Percentiles rank a stretch among this genome's conserved stretches.
Evolutionary conservation across 108 stramenopile genomes (phyloP).

Genomic region (Asterionellopsis glacialis): DNA sequence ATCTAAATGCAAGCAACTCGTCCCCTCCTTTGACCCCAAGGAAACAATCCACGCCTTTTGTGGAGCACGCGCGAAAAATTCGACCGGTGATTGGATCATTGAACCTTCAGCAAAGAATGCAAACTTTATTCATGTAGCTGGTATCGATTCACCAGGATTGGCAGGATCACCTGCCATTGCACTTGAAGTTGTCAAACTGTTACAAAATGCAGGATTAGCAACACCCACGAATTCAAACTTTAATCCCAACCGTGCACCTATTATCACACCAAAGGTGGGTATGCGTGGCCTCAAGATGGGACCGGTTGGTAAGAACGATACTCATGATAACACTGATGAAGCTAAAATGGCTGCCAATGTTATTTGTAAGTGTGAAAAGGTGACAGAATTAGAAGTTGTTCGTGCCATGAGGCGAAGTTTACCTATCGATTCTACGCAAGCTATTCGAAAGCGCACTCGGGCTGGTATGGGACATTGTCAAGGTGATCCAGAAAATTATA

Average conservation of each 20-base stretch:
- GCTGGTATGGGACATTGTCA: conserved; percentile 80
- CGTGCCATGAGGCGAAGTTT: conserved; percentile 62
- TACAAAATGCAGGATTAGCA: conserved; percentile 49
- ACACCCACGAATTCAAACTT: conserved; percentile 43
- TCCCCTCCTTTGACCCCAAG: conserved; percentile 60
- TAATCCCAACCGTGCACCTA: conserved; percentile 74
- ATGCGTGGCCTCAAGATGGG: conserved; percentile 65
- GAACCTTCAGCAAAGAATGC: conserved; percentile 50
- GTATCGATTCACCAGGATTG: conserved; percentile 74
- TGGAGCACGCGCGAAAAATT: conserved; percentile 66
- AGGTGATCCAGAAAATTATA: conserved; percentile 64
- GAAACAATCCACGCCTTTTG: conserved; percentile 71
- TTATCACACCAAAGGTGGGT: conserved; percentile 70
- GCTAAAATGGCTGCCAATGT: conserved; percentile 66
- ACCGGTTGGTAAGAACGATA: conserved; percentile 60
- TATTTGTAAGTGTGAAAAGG: conserved; percentile 78
- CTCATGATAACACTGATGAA: conserved; percentile 40
- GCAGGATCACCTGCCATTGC: conserved; percentile 81
- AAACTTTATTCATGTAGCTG: conserved; percentile 72
- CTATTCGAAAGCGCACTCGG: conserved; percentile 65
- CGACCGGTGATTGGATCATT: conserved; percentile 82
- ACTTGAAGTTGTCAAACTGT: conserved; percentile 55
- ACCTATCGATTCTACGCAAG: conserved; percentile 74
- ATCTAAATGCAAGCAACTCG: conserved; percentile 65
- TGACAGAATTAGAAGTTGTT: conserved; percentile 73